Evolutionary conservation across 2,329 filamentous ascomycete species (phyloP), one percentile per base, ranked within the genome.

Genomic region (Lachnellula cervina): DNA sequence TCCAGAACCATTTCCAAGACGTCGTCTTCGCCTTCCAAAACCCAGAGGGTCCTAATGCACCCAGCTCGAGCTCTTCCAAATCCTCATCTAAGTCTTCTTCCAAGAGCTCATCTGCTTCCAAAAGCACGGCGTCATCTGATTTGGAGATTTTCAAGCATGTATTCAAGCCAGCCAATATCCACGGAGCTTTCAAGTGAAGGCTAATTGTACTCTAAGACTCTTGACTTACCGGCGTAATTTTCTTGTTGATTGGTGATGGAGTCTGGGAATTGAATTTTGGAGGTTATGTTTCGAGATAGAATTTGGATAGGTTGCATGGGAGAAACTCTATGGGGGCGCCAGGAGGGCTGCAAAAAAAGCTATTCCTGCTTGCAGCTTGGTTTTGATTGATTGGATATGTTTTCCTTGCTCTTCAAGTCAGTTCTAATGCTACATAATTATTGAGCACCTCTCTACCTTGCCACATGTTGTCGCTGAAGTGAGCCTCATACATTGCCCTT

Each of bases 11-110:
- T 55, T 84, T 88, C 64, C 70, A 75, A 51, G 79, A 81, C 60
- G 80, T 86, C 34, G 77, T 83, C 5, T 88, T 88, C 66, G 80
- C 83, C 13, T 86, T 88, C 60, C 83, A 86, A 60, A 80, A 85
- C 56, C 70, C 74, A 4, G 65, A 68, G 48, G 64, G 63, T 5
- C 78, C 81, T 66, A 83, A 80, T 0, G 70, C 73, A n/a, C 28
- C 49, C 73, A 74, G 51, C 66, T 79, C 59, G 80, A 60, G 67
- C 21, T 55, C 52, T 5, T 64, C 62, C 5, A 61, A 56, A 13
- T 53, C 53, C 14, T 53, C 56, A 5, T 61, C 58, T 6, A 59
- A 51, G 21, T 54, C 54, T 19, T 54, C 56, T 19, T 54, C 56
- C 52, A 74, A 71, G 57, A 72, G 69, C 53, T 58, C 60, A 28